phyloP scores from a whole-genome alignment of 139 green algal species.

The Desmodesmus armatus region DNA sequence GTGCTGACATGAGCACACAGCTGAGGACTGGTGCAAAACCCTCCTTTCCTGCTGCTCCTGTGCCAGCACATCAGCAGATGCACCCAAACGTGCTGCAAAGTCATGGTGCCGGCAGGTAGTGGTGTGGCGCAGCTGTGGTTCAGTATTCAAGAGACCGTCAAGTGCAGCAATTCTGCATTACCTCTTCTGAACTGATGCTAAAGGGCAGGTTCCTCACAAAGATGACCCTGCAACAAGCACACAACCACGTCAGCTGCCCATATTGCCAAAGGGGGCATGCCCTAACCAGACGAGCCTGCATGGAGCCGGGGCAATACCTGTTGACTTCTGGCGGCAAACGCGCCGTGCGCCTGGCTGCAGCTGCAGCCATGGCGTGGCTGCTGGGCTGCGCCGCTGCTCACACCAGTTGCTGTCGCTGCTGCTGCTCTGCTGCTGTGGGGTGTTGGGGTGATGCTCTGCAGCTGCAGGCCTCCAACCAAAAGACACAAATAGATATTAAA shows the following conservation, averaged over 20 bases:
- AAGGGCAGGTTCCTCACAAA: constrained; percentile 98
- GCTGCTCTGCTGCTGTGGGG: neutral
- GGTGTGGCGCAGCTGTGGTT: no score
- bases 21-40: no score
- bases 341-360: constrained; percentile 28
- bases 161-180: neutral
- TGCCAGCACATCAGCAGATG: no score
- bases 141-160: neutral
- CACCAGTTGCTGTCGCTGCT: neutral
- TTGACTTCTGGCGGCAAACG: constrained; percentile 49
- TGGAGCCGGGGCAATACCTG: constrained; percentile 24
- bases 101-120: no score
- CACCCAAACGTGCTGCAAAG: no score
- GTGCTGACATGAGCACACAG: no score
- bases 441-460: neutral
- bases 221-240: constrained; percentile 59
- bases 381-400: no score
- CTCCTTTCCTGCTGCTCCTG: no score
- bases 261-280: constrained; percentile 99
- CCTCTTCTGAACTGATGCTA: constrained; percentile 94
- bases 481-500: no score
- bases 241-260: no score
- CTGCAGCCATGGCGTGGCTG: constrained; percentile 38
- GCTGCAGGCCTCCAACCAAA: no score
- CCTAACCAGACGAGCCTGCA: constrained; percentile 81